Evolutionary conservation across 306 rosid genomes (phyloP), one percentile per base, ranked within the genome.

Genomic region (Clitoria ternatea): DNA sequence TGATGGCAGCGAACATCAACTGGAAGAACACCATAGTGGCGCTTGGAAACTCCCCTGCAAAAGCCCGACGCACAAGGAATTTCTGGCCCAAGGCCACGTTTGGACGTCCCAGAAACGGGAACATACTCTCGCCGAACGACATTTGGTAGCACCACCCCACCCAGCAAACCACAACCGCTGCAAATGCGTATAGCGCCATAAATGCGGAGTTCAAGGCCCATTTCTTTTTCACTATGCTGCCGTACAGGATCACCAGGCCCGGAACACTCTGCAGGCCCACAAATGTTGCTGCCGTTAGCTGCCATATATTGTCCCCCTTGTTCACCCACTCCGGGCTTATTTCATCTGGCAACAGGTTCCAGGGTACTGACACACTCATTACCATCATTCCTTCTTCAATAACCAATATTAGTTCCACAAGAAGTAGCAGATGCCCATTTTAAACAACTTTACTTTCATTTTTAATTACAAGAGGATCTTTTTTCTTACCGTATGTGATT

Each of bases 121-220:
- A 0, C 1, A 78, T 5, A 6, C 5, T 1, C 0, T 26, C 18
- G 0, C 88, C 85, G 8, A 81, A 84, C 0, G 85, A 81, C 85
- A 81, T 81, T 8, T 54, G 71, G 55, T 81, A 72, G 27, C 44
- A 80, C 85, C 84, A 84, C 0, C 88, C 83, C 0, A 81, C 69
- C 88, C 88, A 84, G 26, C 85, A 84, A 43, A 84, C 45, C 15
- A 84, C 22, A 17, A 71, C 77, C 5, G 85, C 85, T 0, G 77
- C 84, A 35, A 84, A 84, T 18, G 85, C 84, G 26, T 84, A 84
- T 0, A 81, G 69, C 35, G 86, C 88, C 88, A 84, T 81, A 78
- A 81, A 84, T 7, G 78, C 84, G 0, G 82, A 81, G 79, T 85
- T 85, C 55, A 85, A 52, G 0, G 86, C 89, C 89, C 89, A 81